Evolutionary conservation across 2,329 filamentous ascomycete species (phyloP).

Genomic region (Metarhizium anisopliae): DNA sequence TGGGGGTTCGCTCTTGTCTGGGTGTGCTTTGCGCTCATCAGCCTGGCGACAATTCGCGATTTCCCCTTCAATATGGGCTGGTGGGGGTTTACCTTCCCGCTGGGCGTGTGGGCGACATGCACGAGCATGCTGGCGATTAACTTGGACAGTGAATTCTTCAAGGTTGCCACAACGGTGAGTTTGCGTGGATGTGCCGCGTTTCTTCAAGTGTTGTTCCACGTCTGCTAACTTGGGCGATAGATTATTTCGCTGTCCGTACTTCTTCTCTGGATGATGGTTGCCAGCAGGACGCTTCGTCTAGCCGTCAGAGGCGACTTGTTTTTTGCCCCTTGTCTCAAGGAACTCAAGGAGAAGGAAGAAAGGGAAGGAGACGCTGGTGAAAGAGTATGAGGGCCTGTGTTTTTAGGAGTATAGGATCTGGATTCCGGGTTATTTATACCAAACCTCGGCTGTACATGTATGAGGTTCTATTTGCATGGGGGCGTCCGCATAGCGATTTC

Average conservation of each 20-base stretch:
- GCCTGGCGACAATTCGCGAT: constrained; percentile 27
- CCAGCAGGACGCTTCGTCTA: constrained; percentile 26
- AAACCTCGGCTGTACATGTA: not conserved
- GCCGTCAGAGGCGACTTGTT: constrained; percentile 33
- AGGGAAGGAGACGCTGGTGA: constrained; percentile 16
- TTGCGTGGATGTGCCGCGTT: not conserved
- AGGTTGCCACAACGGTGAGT: constrained; percentile 27
- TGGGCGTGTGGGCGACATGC: constrained; percentile 35
- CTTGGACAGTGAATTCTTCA: constrained; percentile 34
- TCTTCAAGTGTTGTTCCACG: not conserved
- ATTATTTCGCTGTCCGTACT: constrained; percentile 32
- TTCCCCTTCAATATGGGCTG: constrained; percentile 39
- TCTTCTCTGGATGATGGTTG: constrained; percentile 33
- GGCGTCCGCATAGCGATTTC: not conserved
- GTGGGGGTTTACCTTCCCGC: constrained; percentile 39
- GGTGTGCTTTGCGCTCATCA: constrained; percentile 33
- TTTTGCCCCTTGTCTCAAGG: constrained; percentile 33
- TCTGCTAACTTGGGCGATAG: constrained; percentile 12
- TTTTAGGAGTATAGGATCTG: not conserved
- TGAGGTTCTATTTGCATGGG: not conserved
- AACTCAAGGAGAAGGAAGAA: constrained; percentile 24
- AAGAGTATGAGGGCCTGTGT: constrained; percentile 12
- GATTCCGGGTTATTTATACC: no score
- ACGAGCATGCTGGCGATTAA: constrained; percentile 30
- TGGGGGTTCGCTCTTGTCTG: constrained; percentile 37